Evolutionary conservation across 352 stramenopile genomes (phyloP).

Genomic region (Globisporangium nunn): DNA sequence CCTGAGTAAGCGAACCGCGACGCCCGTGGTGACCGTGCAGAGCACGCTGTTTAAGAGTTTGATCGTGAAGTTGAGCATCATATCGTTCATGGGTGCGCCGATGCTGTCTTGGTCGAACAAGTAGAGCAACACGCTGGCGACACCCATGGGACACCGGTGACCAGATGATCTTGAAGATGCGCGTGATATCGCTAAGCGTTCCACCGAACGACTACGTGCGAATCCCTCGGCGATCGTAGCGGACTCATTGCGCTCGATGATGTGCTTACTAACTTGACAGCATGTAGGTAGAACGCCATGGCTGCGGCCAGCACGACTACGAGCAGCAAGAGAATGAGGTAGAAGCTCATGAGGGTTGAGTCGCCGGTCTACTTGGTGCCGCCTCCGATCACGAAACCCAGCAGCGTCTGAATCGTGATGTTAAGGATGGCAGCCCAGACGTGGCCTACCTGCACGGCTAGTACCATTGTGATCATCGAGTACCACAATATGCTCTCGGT

Average conservation of each 20-base stretch:
- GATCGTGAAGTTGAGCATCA: conserved; percentile 41
- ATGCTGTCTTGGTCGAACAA: conserved; percentile 28
- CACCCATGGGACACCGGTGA: conserved; percentile 39
- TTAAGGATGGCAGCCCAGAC: conserved; percentile 42
- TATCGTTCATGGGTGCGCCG: conserved; percentile 28
- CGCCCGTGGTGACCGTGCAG: conserved; percentile 57
- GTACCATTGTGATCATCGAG: too few species aligned
- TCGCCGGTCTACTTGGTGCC: conserved; percentile 27
- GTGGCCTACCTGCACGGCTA: conserved; percentile 56
- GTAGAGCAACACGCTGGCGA: conserved; percentile 45
- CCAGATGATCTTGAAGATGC: conserved; percentile 45
- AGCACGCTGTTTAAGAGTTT: conserved; percentile 46
- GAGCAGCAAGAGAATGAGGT: conserved; percentile 55
- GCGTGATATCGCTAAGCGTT: conserved; percentile 31
- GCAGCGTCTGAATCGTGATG: conserved; percentile 43
- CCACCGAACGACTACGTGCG: conserved; percentile 19
- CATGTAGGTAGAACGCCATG: conserved; percentile 32
- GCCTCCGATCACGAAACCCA: conserved; percentile 40
- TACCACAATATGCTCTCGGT: too few species aligned
- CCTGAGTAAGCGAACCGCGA: conserved; percentile 37
- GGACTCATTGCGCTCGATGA: conserved; percentile 40
- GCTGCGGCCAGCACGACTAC: conserved; percentile 41
- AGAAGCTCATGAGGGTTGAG: conserved; percentile 34
- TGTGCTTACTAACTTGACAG: conserved; percentile 40
- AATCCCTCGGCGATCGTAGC: conserved; percentile 25